Evolutionary conservation across 2,329 filamentous ascomycete genomes (phyloP).

Genomic region (Pseudogymnoascus sp.): DNA sequence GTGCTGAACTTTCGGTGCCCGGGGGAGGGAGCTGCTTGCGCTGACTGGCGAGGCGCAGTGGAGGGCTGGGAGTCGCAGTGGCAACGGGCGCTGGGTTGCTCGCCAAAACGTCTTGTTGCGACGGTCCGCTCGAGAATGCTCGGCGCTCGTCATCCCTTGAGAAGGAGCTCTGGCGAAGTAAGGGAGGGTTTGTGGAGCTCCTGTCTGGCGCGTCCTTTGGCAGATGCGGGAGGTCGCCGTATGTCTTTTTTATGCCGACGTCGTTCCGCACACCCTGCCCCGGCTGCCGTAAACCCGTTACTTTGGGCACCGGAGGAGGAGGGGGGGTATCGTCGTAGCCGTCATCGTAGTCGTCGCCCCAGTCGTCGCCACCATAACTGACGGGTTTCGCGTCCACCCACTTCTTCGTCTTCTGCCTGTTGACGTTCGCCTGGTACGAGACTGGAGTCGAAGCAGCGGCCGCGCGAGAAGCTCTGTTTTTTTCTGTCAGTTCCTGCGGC

Average conservation of each 20-base stretch:
- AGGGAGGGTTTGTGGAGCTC: conserved; percentile 10
- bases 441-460: conserved; percentile 18
- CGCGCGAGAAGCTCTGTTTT: conserved; percentile 16
- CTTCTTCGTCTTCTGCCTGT: conserved; percentile 83
- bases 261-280: conserved; percentile 25
- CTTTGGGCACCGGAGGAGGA: conserved; percentile 31
- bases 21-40: conserved; percentile 14
- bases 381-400: conserved; percentile 86
- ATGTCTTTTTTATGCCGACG: conserved; percentile 19
- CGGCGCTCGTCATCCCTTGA: conserved; percentile 45
- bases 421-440: conserved; percentile 74
- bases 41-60: conserved; percentile 21
- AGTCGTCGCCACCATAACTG: conserved; percentile 88
- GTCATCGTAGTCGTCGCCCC: conserved; percentile 68
- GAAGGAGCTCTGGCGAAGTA: conserved; percentile 39
- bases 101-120: conserved; percentile 3
- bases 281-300: conserved; percentile 36
- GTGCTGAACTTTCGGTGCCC: not conserved
- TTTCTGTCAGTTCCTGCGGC: not conserved
- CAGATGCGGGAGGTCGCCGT: conserved; percentile 25
- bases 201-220: conserved; percentile 12
- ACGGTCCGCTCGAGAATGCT: conserved; percentile 35
- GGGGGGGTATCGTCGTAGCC: conserved; percentile 38
- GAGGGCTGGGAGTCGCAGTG: conserved; percentile 12
- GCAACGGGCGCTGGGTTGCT: conserved; percentile 13